Evolutionary conservation across 495 filamentous ascomycete species (phyloP).

Genomic region (Hypoxylon subgilvum): DNA sequence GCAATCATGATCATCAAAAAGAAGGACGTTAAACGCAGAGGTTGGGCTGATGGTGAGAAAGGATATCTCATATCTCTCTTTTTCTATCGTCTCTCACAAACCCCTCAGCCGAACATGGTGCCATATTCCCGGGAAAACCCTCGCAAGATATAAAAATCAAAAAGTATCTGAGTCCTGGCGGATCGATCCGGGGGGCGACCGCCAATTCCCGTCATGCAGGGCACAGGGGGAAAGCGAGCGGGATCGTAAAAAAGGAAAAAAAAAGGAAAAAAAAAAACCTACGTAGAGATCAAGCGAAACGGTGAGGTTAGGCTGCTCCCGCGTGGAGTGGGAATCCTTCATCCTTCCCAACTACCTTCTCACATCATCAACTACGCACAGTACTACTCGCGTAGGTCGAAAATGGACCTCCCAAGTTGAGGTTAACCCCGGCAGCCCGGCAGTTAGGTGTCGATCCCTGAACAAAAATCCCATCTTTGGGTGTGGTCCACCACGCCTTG

Average conservation of each 20-base stretch:
- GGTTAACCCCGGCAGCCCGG: slow-evolving; percentile 19
- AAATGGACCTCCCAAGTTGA: neutral
- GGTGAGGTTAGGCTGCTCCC: slow-evolving; percentile 17
- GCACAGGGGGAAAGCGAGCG: slow-evolving; percentile 25
- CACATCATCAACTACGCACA: slow-evolving; percentile 39
- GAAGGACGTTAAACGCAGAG: slow-evolving; percentile 10
- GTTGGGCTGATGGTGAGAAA: slow-evolving; percentile 9
- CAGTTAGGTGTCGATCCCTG: slow-evolving; percentile 34
- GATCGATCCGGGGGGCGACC: slow-evolving; percentile 24
- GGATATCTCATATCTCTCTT: slow-evolving; percentile 17
- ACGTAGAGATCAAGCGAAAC: neutral
- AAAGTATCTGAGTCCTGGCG: slow-evolving; percentile 11
- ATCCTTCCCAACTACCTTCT: slow-evolving; percentile 18
- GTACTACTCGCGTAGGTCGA: slow-evolving; percentile 8
- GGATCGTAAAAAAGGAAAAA: slow-evolving; percentile 19
- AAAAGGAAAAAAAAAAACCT: slow-evolving; percentile 7
- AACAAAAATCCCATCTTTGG: slow-evolving; percentile 18
- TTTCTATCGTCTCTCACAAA: slow-evolving; percentile 6
- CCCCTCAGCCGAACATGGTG: slow-evolving; percentile 15
- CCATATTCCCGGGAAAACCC: slow-evolving; percentile 15
- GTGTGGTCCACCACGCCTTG: slow-evolving; percentile 23
- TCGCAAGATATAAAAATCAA: slow-evolving; percentile 29
- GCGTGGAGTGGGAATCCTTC: slow-evolving; percentile 20
- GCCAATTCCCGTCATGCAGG: slow-evolving; percentile 27
- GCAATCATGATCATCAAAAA: slow-evolving; percentile 20